Conservation (phyloP, 1,139 yeast genomes). For the Saccharomyces uvarum region DNA sequence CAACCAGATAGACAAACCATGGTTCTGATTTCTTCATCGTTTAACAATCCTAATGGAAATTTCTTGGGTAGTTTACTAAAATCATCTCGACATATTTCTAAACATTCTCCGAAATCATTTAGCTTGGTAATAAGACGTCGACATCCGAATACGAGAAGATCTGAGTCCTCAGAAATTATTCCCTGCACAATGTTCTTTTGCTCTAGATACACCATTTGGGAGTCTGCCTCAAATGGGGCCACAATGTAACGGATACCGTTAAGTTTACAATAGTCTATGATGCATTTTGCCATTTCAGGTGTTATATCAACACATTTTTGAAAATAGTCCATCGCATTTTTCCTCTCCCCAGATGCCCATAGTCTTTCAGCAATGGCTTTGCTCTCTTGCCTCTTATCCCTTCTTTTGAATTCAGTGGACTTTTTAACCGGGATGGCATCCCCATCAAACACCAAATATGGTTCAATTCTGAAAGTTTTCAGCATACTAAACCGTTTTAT, state of each 20-base stretch:
- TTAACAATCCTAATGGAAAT: conserved; percentile 43
- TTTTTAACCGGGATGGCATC: conserved; percentile 75
- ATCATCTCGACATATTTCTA: conserved; percentile 54
- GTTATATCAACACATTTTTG: conserved; percentile 82
- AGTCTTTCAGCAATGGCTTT: conserved; percentile 47
- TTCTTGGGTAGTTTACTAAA: conserved; percentile 38
- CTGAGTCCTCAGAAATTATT: conserved; percentile 90
- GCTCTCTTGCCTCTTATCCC: conserved; percentile 49
- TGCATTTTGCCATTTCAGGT: conserved; percentile 81
- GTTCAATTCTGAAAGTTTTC: conserved; percentile 60
- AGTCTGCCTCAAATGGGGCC: conserved; percentile 98
- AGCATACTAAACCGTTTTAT: conserved; percentile 61
- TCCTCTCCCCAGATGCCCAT: conserved; percentile 44
- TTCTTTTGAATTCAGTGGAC: conserved; percentile 63
- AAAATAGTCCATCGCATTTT: conserved; percentile 59
- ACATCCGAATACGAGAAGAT: conserved; percentile 84
- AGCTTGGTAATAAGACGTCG: conserved; percentile 67
- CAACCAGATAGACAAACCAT: conserved; percentile 91
- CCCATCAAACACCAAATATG: conserved; percentile 92
- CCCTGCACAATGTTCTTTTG: conserved; percentile 70
- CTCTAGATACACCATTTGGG: conserved; percentile 90
- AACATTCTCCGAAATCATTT: conserved; percentile 66
- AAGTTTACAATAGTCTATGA: conserved; percentile 64
- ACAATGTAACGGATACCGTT: conserved; percentile 64
- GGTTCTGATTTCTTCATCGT: conserved; percentile 54